These are phyloP conservation scores for Brassica cretica DNA, from an alignment of 345 rosid species.

Conservation along the genomic window DNA sequence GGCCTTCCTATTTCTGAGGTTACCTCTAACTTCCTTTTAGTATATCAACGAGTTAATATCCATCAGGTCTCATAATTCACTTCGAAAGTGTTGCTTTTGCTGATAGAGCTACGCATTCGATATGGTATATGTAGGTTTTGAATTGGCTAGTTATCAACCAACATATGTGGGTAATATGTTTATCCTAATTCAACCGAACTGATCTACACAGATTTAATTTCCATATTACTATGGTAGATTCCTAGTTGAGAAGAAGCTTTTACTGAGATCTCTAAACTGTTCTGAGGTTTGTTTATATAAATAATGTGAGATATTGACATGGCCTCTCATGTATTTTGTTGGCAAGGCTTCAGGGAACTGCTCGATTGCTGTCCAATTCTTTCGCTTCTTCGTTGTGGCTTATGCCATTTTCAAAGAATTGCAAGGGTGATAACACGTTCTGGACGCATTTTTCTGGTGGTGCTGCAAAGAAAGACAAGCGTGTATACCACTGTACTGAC, in stretches of 20 bases:
- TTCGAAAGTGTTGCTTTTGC: slow-evolving; percentile 8
- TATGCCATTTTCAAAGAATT: slow-evolving; percentile 87
- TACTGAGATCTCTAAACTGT: slow-evolving; percentile 7
- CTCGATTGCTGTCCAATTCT: slow-evolving; percentile 84
- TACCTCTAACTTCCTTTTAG: slow-evolving; percentile 38
- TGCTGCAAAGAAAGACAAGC: slow-evolving; percentile 53
- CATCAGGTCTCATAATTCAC: not conserved
- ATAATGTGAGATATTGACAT: slow-evolving; percentile 39
- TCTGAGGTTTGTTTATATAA: not conserved
- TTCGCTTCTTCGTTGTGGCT: slow-evolving; percentile 91
- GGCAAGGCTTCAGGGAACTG: slow-evolving; percentile 96
- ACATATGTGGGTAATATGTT: slow-evolving; percentile 13
- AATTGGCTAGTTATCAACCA: slow-evolving; percentile 17
- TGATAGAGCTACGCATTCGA: not conserved
- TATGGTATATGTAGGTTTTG: slow-evolving; percentile 4
- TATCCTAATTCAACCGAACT: slow-evolving; percentile 9
- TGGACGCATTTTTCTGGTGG: slow-evolving; percentile 71
- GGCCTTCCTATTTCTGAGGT: slow-evolving; percentile 99
- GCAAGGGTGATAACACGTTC: slow-evolving; percentile 65
- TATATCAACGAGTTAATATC: not conserved
- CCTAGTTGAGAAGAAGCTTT: slow-evolving; percentile 8
- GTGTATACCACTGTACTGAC: slow-evolving; percentile 69
- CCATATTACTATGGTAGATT: slow-evolving; percentile 19
- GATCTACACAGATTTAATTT: not conserved
- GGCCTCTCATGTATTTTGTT: slow-evolving; percentile 38